Base-by-base conservation (phyloP, 352 stramenopile species). In the Globisporangium spiculum region DNA sequence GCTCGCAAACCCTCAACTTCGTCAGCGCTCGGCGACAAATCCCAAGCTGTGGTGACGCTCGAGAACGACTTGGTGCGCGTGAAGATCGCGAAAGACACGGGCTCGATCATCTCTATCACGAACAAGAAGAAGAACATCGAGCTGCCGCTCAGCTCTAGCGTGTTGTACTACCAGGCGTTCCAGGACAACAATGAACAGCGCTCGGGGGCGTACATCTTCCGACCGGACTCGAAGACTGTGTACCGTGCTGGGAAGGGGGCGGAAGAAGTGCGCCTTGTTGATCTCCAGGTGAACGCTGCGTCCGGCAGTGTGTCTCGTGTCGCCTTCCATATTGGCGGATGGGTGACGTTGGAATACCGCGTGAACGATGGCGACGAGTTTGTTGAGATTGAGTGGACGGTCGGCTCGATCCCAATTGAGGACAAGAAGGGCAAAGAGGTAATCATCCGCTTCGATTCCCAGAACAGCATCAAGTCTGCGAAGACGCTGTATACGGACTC, bases 191-290 rank as follows among this genome's bases (percentile, higher is more conserved):
- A 80, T 1, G 74, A 76, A 4, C 87, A 96, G 66, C 92, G 97
- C 69, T 98, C 94, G 26, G 97, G 97, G 22, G 97, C 97, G 6
- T 99, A 99, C 74, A 93, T 98, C 20, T 99, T 99, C 80, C 88
- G 96, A 56, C 97, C 97, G 0, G 82, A 94, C 65, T 90, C 79
- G 48, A 89, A 92, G 62, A 81, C 82, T 27, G 77, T 88, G 1
- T 80, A 93, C 64, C 59, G 75, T 0, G 60, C 87, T 10, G 69
- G 72, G n/a, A 70, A 60, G 36, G 44, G 6, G 6, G 69, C 65
- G 14, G 60, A 18, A 10, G 63, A 69, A n/a, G 78, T 89, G 18
- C 77, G 66, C 16, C 71, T 84, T 46, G 38, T 97, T 22, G 69
- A 88, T 52, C 58, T 89, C 14, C 59, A 86, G 18, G 73, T 72